Evolutionary conservation across 139 green algal species (phyloP).

Genomic region (Astrephomene gubernaculifera): DNA sequence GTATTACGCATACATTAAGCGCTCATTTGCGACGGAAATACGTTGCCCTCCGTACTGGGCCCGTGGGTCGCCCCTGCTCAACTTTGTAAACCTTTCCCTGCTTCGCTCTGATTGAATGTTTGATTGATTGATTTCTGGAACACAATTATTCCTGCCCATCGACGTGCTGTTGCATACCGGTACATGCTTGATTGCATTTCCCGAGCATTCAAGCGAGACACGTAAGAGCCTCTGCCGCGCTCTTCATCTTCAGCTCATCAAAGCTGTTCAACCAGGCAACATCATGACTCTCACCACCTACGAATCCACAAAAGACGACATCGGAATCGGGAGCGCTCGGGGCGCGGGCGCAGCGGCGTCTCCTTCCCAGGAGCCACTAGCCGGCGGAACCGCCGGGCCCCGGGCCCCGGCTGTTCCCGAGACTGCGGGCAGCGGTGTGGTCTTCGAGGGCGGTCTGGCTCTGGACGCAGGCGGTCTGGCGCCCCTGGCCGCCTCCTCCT

Average conservation of each 20-base stretch:
- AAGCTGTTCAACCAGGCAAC: neutral
- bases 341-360: neutral
- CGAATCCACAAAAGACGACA: neutral
- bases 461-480: neutral
- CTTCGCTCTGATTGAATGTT: too few relatives aligned
- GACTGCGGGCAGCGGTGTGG: neutral
- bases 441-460: neutral
- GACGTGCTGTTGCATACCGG: too few relatives aligned
- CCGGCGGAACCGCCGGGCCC: neutral
- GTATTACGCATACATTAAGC: too few relatives aligned
- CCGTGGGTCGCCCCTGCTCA: too few relatives aligned
- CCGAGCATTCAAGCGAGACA: too few relatives aligned
- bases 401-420: neutral
- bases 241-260: neutral
- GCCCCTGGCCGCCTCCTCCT: neutral
- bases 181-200: too few relatives aligned
- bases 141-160: too few relatives aligned
- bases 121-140: too few relatives aligned
- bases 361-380: neutral
- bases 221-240: neutral
- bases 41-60: too few relatives aligned
- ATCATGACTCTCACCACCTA: conserved; percentile 8
- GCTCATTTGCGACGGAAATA: too few relatives aligned
- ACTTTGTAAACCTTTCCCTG: too few relatives aligned
- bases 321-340: neutral